A percentile compares a stretch with the other conserved stretches of the same genome.
Evolutionary conservation across 1,284 basidiomycete genomes (phyloP).

Genomic region (Austropuccinia psidii): DNA sequence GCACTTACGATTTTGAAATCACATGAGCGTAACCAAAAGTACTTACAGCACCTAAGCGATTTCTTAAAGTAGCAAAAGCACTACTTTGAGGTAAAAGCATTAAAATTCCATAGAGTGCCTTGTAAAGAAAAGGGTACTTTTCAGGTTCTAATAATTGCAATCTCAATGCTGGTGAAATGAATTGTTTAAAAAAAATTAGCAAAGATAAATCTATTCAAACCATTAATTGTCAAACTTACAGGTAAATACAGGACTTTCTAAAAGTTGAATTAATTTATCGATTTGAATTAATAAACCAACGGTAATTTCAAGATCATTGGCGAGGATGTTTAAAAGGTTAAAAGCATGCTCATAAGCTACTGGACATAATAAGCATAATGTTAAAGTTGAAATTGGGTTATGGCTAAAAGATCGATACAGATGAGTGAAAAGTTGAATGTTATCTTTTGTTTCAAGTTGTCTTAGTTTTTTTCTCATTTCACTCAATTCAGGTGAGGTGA

Average conservation of each 20-base stretch:
- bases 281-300: constrained; percentile 91
- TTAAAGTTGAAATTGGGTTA: constrained; percentile 92
- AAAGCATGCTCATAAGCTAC: constrained; percentile 93
- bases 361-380: constrained; percentile 88
- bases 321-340: constrained; percentile 95
- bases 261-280: constrained; percentile 94
- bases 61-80: constrained; percentile 89
- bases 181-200: background rate
- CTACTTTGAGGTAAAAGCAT: constrained; percentile 97
- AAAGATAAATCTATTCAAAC: background rate
- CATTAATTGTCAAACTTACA: constrained; percentile 54
- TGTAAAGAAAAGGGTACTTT: constrained; percentile 90
- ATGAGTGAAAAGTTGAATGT: constrained; percentile 81
- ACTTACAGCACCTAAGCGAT: constrained; percentile 87
- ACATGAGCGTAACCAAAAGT: constrained; percentile 87
- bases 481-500: constrained; percentile 87
- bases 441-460: constrained; percentile 91
- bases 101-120: constrained; percentile 91
- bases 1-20: constrained; percentile 64
- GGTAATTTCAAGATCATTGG: constrained; percentile 82
- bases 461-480: constrained; percentile 90
- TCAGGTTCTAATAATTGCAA: constrained; percentile 95
- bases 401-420: constrained; percentile 98
- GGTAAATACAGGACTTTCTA: constrained; percentile 97
- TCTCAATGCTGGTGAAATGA: constrained; percentile 63